Evolutionary conservation across 1,284 basidiomycete genomes (phyloP).

Genomic region (Thecaphora thlaspeos): DNA sequence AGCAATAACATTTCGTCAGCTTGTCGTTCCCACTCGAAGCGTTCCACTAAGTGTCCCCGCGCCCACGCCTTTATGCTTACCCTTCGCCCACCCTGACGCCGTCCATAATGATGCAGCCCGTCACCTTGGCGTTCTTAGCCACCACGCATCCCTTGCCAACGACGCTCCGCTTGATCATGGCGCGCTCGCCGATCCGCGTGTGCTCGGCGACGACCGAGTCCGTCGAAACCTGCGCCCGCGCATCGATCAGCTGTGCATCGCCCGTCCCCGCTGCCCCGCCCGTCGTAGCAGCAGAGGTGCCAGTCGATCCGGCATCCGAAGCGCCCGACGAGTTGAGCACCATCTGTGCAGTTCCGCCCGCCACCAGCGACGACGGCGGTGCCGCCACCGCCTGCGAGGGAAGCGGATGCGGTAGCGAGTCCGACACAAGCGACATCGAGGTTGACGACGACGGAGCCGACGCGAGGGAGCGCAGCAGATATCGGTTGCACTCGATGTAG

Average conservation of each 20-base stretch:
- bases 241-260: constrained; percentile 61
- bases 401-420: constrained; percentile 28
- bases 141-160: constrained; percentile 85
- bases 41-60: too few relatives aligned
- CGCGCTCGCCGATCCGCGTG: constrained; percentile 77
- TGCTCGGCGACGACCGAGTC: constrained; percentile 81
- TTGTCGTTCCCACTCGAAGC: too few relatives aligned
- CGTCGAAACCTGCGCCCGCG: constrained; percentile 77
- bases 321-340: constrained; percentile 3
- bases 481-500: constrained; percentile 79
- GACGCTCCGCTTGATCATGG: constrained; percentile 81
- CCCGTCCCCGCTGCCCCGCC: neutral
- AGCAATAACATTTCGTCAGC: neutral
- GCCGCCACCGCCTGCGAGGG: constrained; percentile 20
- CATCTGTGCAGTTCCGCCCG: neutral
- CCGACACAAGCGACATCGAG: constrained; percentile 4
- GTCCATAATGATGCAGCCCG: constrained; percentile 83
- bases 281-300: neutral
- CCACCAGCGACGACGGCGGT: neutral
- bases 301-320: neutral
- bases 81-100: constrained; percentile 84
- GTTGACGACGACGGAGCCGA: neutral
- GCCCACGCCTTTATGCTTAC: constrained; percentile 60
- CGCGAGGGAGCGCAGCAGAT: constrained; percentile 47
- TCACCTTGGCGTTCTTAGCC: constrained; percentile 79